A percentile compares a stretch with the other conserved stretches of the same genome.
Conservation (phyloP, 768 basidiomycete species). For the Boletus sp. region DNA sequence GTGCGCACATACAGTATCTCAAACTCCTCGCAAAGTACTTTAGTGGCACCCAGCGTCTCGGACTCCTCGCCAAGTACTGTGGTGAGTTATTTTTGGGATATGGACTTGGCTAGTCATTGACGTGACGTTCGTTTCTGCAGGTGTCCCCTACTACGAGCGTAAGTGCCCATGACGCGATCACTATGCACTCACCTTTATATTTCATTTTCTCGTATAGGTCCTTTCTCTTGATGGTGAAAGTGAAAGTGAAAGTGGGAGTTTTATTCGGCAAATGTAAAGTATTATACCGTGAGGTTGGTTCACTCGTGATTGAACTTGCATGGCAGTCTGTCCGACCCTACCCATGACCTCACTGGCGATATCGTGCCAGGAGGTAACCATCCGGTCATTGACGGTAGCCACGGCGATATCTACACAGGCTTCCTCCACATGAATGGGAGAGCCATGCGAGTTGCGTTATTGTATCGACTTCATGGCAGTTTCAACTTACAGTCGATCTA, state of each 20-base stretch:
- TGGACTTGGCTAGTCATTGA: neutral
- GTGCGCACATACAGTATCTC: neutral
- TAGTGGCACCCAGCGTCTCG: too few relatives aligned
- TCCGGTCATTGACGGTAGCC: constrained; percentile 20
- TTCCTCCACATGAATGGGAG: constrained; percentile 11
- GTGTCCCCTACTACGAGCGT: neutral
- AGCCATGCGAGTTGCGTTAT: constrained; percentile 10
- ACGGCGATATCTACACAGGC: constrained; percentile 22
- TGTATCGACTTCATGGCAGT: neutral
- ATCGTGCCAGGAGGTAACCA: constrained; percentile 6
- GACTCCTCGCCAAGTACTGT: neutral
- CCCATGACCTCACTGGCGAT: constrained; percentile 13
- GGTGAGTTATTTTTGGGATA: neutral
- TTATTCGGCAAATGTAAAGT: constrained; percentile 14
- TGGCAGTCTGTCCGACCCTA: constrained; percentile 10
- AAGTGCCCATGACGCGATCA: neutral
- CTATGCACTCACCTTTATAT: neutral
- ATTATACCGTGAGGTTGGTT: neutral
- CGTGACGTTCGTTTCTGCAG: neutral
- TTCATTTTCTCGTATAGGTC: neutral
- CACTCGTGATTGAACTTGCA: neutral
- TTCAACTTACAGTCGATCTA: neutral
- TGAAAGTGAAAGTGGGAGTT: constrained; percentile 1
- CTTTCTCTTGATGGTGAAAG: neutral
- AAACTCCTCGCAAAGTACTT: too few relatives aligned